A percentile compares a stretch with the other conserved stretches of the same genome.
These are phyloP conservation scores for Exophiala sp. DNA, from an alignment of 2,329 filamentous ascomycete species.

Conservation along the genomic window DNA sequence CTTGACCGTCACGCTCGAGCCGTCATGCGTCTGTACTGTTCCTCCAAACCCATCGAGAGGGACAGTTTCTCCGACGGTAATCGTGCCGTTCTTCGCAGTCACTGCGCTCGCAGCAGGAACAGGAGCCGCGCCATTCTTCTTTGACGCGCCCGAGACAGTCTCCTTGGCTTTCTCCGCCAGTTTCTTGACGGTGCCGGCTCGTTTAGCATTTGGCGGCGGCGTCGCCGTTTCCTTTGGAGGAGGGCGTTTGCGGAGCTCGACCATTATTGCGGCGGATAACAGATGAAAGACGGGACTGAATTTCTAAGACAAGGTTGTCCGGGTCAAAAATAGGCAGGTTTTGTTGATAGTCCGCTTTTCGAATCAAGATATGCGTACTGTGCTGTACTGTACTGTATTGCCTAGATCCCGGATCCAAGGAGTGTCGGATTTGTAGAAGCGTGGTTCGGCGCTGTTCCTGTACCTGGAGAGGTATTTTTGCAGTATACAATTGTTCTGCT, in stretches of 20 bases:
- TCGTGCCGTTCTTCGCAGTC: conserved; percentile 16
- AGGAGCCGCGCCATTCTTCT: conserved; percentile 2
- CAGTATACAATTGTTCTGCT: too few relatives aligned
- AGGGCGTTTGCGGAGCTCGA: conserved; percentile 60
- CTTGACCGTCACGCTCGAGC: conserved; percentile 70
- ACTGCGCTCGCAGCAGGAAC: conserved; percentile 19
- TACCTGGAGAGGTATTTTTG: too few relatives aligned
- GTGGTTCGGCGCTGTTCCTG: too few relatives aligned
- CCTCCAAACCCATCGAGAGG: conserved; percentile 53
- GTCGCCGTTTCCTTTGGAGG: conserved; percentile 45
- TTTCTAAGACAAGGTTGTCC: too few relatives aligned
- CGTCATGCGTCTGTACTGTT: conserved; percentile 79
- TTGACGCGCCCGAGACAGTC: conserved; percentile 14
- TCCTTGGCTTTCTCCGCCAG: conserved; percentile 32
- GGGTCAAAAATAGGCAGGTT: too few relatives aligned
- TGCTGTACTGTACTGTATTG: too few relatives aligned
- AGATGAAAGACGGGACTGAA: too few relatives aligned
- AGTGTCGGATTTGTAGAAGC: too few relatives aligned
- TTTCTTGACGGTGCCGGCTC: conserved; percentile 35
- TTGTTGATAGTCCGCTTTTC: too few relatives aligned
- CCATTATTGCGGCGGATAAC: conserved; percentile 28
- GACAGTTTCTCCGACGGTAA: conserved; percentile 47
- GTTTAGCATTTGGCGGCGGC: conserved; percentile 44
- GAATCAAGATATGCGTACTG: too few relatives aligned
- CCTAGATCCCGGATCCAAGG: too few relatives aligned